These are phyloP conservation scores for Eleusine coracana DNA, from an alignment of 176 grass and related monocot species.

Conservation along the genomic window DNA sequence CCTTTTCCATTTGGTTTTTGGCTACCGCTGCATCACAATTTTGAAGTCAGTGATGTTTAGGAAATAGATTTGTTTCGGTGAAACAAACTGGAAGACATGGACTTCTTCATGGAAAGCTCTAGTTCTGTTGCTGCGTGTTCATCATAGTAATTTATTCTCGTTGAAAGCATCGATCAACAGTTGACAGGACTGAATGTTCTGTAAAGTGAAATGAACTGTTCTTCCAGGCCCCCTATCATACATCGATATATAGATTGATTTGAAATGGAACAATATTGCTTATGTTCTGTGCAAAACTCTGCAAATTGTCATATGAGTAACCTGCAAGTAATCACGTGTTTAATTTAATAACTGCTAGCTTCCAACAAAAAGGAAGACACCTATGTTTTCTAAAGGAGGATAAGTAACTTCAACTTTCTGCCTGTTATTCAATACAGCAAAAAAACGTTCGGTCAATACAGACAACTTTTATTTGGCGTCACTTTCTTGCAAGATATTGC, in stretches of 20 bases:
- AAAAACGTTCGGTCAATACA: conserved; percentile 15
- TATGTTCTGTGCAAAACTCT: background rate
- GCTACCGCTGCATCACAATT: background rate
- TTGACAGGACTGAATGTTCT: background rate
- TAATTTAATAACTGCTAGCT: background rate
- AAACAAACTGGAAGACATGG: background rate
- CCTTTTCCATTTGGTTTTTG: background rate
- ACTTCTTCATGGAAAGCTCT: background rate
- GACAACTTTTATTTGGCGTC: conserved; percentile 13
- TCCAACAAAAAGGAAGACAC: conserved; percentile 4
- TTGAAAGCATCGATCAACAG: conserved; percentile 15
- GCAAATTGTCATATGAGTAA: conserved; percentile 4
- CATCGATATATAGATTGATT: background rate
- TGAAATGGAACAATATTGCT: conserved; percentile 5
- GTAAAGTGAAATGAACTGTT: background rate
- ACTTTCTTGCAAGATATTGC: conserved; percentile 34
- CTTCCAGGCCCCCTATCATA: background rate
- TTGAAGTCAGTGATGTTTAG: background rate
- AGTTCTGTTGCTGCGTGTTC: background rate
- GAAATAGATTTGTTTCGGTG: background rate
- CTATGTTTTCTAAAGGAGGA: background rate
- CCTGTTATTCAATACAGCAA: background rate
- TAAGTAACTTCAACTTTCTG: conserved; percentile 10
- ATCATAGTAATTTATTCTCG: background rate
- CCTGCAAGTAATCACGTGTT: conserved; percentile 24